Conservation (phyloP, 2,329 filamentous ascomycete genomes). For the Penicillium thymicola region DNA sequence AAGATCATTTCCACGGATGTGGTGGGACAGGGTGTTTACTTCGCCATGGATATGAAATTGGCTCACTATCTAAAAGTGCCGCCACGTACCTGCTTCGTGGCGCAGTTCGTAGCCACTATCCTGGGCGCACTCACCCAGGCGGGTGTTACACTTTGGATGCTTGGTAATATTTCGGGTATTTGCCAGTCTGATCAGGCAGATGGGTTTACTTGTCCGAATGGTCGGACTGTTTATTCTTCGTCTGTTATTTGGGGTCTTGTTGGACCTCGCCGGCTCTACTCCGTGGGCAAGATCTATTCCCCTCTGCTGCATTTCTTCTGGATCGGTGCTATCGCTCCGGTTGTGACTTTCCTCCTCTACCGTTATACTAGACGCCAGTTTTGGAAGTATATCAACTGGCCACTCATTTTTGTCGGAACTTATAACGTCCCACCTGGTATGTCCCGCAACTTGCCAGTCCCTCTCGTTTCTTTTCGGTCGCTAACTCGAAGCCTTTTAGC, state of each 20-base stretch:
- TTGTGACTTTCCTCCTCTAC: slow-evolving; percentile 24
- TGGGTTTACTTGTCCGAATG: slow-evolving; percentile 50
- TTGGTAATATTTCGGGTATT: slow-evolving; percentile 42
- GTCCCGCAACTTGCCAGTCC: background rate
- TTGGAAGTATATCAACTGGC: slow-evolving; percentile 37
- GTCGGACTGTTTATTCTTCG: slow-evolving; percentile 49
- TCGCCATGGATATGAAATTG: slow-evolving; percentile 51
- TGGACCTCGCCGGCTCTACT: slow-evolving; percentile 50
- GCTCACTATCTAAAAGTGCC: slow-evolving; percentile 53
- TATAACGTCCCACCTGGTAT: slow-evolving; percentile 27
- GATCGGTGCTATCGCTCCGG: slow-evolving; percentile 40
- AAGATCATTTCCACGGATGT: slow-evolving; percentile 45
- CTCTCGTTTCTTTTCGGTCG: background rate
- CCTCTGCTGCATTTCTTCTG: slow-evolving; percentile 52
- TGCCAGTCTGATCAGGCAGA: slow-evolving; percentile 43
- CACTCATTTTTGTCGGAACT: slow-evolving; percentile 32
- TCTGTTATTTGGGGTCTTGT: slow-evolving; percentile 53
- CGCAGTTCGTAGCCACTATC: slow-evolving; percentile 49
- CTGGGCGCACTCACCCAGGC: slow-evolving; percentile 47
- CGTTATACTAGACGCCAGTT: slow-evolving; percentile 29
- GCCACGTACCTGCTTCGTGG: slow-evolving; percentile 47
- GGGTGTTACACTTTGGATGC: slow-evolving; percentile 38
- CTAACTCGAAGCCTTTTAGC: slow-evolving; percentile 15
- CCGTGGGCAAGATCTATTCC: slow-evolving; percentile 47
- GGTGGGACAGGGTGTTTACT: slow-evolving; percentile 47